A percentile compares a stretch with the other conserved stretches of the same genome.
Evolutionary conservation across 2,329 filamentous ascomycete species (phyloP).

Genomic region (Leptographium radiaticola): DNA sequence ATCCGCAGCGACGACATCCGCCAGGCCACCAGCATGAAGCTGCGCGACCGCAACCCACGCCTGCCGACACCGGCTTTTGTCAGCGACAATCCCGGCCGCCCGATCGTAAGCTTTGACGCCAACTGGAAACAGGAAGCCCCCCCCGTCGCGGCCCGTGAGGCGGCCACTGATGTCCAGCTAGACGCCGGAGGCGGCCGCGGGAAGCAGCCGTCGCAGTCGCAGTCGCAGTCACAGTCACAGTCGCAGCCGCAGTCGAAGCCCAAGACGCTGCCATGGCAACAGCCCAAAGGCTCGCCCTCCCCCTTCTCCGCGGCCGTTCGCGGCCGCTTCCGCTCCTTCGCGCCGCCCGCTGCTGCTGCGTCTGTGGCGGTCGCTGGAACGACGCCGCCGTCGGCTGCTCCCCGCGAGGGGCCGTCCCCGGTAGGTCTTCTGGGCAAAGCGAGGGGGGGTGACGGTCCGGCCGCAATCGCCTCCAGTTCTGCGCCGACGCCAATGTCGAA

Average conservation of each 20-base stretch:
- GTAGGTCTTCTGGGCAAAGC: neutral
- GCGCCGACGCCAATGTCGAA: neutral
- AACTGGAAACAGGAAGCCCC: conserved; percentile 48
- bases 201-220: conserved; percentile 15
- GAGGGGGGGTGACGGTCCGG: conserved; percentile 1
- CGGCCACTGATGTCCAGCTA: conserved; percentile 58
- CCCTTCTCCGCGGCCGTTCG: conserved; percentile 6
- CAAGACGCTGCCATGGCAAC: conserved; percentile 16
- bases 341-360: conserved; percentile 40
- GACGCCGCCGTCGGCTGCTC: conserved; percentile 17
- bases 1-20: conserved; percentile 79
- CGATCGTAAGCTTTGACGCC: conserved; percentile 93
- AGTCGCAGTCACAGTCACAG: conserved; percentile 10
- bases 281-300: conserved; percentile 6
- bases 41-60: conserved; percentile 75
- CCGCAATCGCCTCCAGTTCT: conserved; percentile 29
- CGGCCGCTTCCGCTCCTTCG: conserved; percentile 10
- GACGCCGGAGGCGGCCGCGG: conserved; percentile 21
- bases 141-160: conserved; percentile 35
- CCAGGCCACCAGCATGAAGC: conserved; percentile 76
- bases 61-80: conserved; percentile 82
- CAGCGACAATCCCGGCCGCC: conserved; percentile 77
- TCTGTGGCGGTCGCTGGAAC: conserved; percentile 33
- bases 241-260: conserved; percentile 13
- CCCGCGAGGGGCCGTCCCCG: too few relatives aligned